These are phyloP conservation scores for Mycena amicta DNA, from an alignment of 768 basidiomycete species.

Conservation along the genomic window DNA sequence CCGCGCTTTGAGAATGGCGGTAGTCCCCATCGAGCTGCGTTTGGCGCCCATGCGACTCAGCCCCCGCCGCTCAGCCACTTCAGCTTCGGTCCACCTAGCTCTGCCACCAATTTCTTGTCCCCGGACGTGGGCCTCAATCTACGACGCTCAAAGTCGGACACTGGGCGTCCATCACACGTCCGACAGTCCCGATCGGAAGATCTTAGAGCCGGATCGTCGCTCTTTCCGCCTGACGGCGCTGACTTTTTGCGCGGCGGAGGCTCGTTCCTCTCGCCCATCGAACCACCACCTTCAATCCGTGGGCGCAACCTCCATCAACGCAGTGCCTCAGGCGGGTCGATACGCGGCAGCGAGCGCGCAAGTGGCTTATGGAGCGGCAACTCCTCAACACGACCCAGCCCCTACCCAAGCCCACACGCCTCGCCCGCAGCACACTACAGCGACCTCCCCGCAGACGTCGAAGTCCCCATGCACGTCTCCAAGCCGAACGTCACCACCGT, in stretches of 20 bases:
- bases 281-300: conserved; percentile 16
- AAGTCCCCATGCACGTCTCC: conserved; percentile 31
- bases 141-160: conserved; percentile 33
- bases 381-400: conserved; percentile 50
- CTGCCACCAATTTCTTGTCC: conserved; percentile 28
- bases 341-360: conserved; percentile 4
- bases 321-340: conserved; percentile 16
- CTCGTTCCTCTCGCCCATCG: conserved; percentile 16
- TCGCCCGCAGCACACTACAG: conserved; percentile 57
- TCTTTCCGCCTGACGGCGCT: conserved; percentile 27
- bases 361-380: conserved; percentile 33
- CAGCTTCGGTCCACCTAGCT: conserved; percentile 32
- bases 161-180: conserved; percentile 25
- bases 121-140: conserved; percentile 27
- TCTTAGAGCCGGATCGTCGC: conserved; percentile 1
- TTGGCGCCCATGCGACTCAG: conserved; percentile 30
- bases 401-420: conserved; percentile 71
- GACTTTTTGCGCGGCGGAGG: conserved; percentile 6
- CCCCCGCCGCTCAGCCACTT: conserved; percentile 30
- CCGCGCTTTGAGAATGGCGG: conserved; percentile 29
- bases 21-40: conserved; percentile 28
- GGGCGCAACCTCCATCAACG: conserved; percentile 12
- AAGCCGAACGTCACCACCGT: conserved; percentile 91
- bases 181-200: conserved; percentile 42
- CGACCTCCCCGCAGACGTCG: conserved; percentile 44